phyloP scores from a whole-genome alignment of 495 filamentous ascomycete species.

The Talaromyces trachyspermus region DNA sequence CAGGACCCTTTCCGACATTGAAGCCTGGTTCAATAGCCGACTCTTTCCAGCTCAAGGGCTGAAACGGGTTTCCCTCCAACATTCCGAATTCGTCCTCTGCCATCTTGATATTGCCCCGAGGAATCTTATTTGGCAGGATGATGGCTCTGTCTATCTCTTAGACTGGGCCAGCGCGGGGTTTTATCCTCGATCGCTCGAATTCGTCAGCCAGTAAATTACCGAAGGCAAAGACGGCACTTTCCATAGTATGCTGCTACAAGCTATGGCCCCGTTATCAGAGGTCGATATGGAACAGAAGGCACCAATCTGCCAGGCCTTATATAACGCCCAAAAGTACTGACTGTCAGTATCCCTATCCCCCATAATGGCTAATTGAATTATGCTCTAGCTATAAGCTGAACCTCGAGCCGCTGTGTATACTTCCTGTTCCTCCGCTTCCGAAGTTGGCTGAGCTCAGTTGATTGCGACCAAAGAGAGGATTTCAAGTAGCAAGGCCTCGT shows the following conservation, averaged over 20 bases:
- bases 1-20: slow-evolving; percentile 15
- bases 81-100: slow-evolving; percentile 16
- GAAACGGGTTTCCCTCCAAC: slow-evolving; percentile 9
- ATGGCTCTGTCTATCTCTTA: slow-evolving; percentile 18
- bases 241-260: slow-evolving; percentile 8
- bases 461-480: background rate
- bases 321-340: slow-evolving; percentile 2
- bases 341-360: background rate
- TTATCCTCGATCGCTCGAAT: slow-evolving; percentile 22
- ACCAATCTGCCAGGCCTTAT: slow-evolving; percentile 7
- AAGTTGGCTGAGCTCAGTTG: background rate
- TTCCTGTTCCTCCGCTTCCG: background rate
- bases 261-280: background rate
- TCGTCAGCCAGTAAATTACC: slow-evolving; percentile 15
- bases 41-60: slow-evolving; percentile 12
- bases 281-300: slow-evolving; percentile 5
- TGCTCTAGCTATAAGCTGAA: background rate
- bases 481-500: background rate
- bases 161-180: slow-evolving; percentile 23
- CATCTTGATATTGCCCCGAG: slow-evolving; percentile 21
- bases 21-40: slow-evolving; percentile 19
- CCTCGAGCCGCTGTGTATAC: slow-evolving; percentile 2
- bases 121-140: slow-evolving; percentile 20
- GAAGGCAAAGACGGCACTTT: slow-evolving; percentile 20
- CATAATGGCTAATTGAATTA: slow-evolving; percentile 1